Conservation (phyloP, 2,329 filamentous ascomycete species). For the Epichloe festucae region DNA sequence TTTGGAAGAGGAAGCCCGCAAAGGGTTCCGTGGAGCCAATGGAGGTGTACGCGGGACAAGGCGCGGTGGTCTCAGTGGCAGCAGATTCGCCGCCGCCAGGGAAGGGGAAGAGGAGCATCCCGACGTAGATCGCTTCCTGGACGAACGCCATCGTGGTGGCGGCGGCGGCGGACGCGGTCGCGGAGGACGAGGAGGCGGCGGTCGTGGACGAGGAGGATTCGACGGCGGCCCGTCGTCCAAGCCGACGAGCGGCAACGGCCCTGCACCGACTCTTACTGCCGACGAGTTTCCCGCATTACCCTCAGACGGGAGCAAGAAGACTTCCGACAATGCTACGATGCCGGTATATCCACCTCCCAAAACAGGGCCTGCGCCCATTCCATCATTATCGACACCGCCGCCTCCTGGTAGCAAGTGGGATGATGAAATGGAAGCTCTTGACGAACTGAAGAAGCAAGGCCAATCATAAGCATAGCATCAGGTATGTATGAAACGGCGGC, state of each 20-base stretch:
- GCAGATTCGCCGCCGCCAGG: conserved; percentile 29
- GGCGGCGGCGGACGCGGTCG: conserved; percentile 20
- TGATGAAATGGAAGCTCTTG: conserved; percentile 43
- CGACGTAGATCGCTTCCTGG: conserved; percentile 24
- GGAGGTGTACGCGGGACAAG: conserved; percentile 27
- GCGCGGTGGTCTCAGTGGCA: conserved; percentile 25
- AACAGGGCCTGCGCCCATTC: conserved; percentile 1
- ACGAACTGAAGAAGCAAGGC: conserved; percentile 20
- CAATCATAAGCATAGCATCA: not conserved
- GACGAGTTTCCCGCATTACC: conserved; percentile 26
- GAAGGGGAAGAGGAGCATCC: conserved; percentile 20
- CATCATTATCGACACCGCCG: conserved; percentile 16
- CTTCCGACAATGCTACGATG: conserved; percentile 6
- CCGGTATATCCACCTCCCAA: conserved; percentile 1
- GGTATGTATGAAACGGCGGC: not conserved
- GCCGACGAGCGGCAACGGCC: not conserved
- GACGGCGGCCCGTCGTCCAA: conserved; percentile 9
- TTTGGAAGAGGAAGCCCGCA: conserved; percentile 26
- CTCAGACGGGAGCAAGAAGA: conserved; percentile 13
- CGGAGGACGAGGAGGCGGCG: conserved; percentile 21
- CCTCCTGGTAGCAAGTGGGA: conserved; percentile 35
- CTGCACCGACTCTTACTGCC: conserved; percentile 12
- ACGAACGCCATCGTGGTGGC: conserved; percentile 21
- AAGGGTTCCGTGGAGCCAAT: conserved; percentile 29
- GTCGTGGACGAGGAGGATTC: conserved; percentile 16